Base-by-base conservation (phyloP, 2,329 filamentous ascomycete genomes). In the Ceratocystis smalleyi region DNA sequence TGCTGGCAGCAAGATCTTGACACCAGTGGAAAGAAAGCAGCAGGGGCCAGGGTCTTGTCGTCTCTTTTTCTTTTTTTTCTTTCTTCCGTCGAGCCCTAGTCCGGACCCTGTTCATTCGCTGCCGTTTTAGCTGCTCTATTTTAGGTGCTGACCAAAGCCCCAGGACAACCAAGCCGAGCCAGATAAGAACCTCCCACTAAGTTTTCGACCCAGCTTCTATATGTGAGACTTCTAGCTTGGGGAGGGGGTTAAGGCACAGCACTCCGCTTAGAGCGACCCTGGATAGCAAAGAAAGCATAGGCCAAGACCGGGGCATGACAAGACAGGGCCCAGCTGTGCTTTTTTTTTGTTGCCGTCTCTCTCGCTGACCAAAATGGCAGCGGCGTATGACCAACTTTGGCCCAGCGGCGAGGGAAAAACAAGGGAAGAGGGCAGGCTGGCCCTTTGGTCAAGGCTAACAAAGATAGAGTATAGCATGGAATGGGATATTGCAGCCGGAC, bases 101-200 rank as follows among this genome's bases (percentile, higher is more conserved):
- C 51, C 47, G 22, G 51, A 24, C 27, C 51, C 17, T 55, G 24
- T 55, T 32, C 51, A 30, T n/a, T 55, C 51, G 51, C 51, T 55
- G 51, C 51, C 12, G 51, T 55, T 55, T 55, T 55, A 55, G 51
- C 51, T 55, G 51, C 51, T 55, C 51, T 55, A 55, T 55, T 55
- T 55, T 55, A 32, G 51, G 51, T 55, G 10, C 17, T 55, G 51
- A 24, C 22, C 51, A 24, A 22, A 19, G 19, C 19, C 47, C 47
- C 47, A 51, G 47, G n/a, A 51, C 22, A n/a, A 7, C 3, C 47
- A 51, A 51, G 47, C 47, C 47, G 47, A 51, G 47, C 47, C 47
- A 51, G 47, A n/a, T 24, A n/a, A 22, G 22, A 17, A 22, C n/a
- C 47, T 19, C n/a, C 12, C 47, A 51, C 7, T 24, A 6, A 24